phyloP scores from a whole-genome alignment of 1,284 basidiomycete genomes.

The Irpex sp. region DNA sequence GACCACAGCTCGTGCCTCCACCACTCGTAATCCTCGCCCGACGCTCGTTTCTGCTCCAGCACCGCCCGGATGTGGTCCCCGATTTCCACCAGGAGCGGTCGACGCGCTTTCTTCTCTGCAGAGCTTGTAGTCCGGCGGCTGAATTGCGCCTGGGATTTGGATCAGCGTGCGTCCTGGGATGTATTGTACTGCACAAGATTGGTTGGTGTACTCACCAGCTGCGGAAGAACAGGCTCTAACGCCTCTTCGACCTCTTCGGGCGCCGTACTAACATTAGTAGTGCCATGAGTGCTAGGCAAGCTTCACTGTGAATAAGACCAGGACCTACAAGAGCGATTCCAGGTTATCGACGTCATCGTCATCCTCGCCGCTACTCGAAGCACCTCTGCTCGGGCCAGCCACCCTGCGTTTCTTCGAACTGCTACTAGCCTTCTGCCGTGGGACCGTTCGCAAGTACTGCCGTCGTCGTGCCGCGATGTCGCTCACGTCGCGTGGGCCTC shows the following conservation, averaged over 20 bases:
- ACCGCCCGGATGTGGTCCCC: not conserved
- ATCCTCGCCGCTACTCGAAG: not conserved
- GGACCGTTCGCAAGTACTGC: not conserved
- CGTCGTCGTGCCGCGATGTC: not conserved
- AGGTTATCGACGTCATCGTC: not conserved
- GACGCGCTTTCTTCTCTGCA: not conserved
- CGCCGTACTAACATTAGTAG: not conserved
- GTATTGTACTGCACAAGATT: not conserved
- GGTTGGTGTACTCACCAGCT: not conserved
- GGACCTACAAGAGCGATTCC: not conserved
- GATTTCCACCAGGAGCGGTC: not conserved
- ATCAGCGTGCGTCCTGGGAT: not conserved
- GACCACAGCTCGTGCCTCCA: slow-evolving; percentile 1
- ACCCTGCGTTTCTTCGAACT: not conserved
- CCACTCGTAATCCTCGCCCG: not conserved
- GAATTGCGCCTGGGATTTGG: not conserved
- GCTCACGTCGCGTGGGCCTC: not conserved
- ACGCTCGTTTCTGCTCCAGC: not conserved
- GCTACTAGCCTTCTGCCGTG: not conserved
- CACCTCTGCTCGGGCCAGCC: not conserved
- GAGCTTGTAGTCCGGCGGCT: not conserved
- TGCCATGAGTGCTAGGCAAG: not conserved
- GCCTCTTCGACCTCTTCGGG: not conserved
- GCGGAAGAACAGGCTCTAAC: not conserved
- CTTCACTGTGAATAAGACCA: not conserved